Evolutionary conservation across 2,329 filamentous ascomycete genomes (phyloP).

Genomic region (Lachnellula hyalina): DNA sequence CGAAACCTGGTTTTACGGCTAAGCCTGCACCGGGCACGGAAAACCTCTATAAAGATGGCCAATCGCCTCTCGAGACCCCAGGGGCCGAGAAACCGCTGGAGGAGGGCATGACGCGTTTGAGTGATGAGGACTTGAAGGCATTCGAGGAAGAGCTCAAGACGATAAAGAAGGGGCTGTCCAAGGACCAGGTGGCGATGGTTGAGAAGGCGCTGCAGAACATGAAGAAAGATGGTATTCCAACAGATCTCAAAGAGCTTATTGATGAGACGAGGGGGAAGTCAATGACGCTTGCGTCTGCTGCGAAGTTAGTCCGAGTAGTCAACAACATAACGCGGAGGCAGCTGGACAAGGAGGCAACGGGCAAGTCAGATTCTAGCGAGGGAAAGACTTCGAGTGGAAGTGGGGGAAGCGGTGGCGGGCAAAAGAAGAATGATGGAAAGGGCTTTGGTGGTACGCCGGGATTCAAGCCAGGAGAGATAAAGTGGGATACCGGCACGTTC

Average conservation of each 20-base stretch:
- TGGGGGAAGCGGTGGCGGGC: slow-evolving; percentile 10
- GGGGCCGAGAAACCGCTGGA: slow-evolving; percentile 26
- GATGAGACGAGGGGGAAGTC: slow-evolving; percentile 26
- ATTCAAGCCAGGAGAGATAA: slow-evolving; percentile 23
- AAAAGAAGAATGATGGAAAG: slow-evolving; percentile 31
- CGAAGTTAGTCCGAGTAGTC: slow-evolving; percentile 32
- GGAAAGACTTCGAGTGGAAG: slow-evolving; percentile 18
- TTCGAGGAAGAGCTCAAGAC: slow-evolving; percentile 52
- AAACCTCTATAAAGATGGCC: slow-evolving; percentile 37
- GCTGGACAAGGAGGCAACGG: slow-evolving; percentile 23
- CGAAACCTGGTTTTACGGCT: slow-evolving; percentile 21
- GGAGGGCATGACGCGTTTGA: slow-evolving; percentile 38
- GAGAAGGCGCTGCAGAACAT: slow-evolving; percentile 57
- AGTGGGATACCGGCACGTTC: slow-evolving; percentile 27
- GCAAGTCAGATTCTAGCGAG: slow-evolving; percentile 23
- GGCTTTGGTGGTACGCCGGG: slow-evolving; percentile 24
- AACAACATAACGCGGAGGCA: slow-evolving; percentile 30
- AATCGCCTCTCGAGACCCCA: slow-evolving; percentile 33
- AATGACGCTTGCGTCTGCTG: slow-evolving; percentile 23
- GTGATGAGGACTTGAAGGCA: slow-evolving; percentile 49
- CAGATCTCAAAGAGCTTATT: slow-evolving; percentile 42
- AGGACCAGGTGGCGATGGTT: slow-evolving; percentile 54
- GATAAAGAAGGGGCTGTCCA: slow-evolving; percentile 54
- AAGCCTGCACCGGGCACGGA: slow-evolving; percentile 38
- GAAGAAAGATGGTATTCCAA: slow-evolving; percentile 63